A percentile compares a stretch with the other conserved stretches of the same genome.
Evolutionary conservation across 768 basidiomycete species (phyloP).

Genomic region (Amanita subjunquillea): DNA sequence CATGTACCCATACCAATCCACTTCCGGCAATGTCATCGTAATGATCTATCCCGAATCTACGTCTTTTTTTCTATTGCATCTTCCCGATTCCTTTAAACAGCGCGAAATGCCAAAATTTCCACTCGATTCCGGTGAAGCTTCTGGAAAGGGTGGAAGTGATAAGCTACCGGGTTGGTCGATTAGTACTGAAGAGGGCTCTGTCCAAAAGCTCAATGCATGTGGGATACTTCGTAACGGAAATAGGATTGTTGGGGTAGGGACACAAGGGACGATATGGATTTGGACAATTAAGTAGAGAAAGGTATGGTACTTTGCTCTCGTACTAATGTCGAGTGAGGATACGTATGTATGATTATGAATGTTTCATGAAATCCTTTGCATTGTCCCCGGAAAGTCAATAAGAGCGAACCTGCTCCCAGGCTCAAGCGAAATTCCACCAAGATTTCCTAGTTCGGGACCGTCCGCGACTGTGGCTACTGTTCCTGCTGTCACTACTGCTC

Average conservation of each 20-base stretch:
- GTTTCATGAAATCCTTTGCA: not conserved
- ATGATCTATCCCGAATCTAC: not conserved
- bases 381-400: not conserved
- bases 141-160: not conserved
- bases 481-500: not conserved
- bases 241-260: slow-evolving; percentile 29
- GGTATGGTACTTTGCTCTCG: not conserved
- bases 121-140: not conserved
- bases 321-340: not conserved
- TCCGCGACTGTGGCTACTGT: slow-evolving; percentile 2
- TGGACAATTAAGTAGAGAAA: slow-evolving; percentile 18
- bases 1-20: not conserved
- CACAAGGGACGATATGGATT: slow-evolving; percentile 28
- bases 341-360: not conserved
- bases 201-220: slow-evolving; percentile 25
- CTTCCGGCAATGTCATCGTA: not conserved
- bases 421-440: slow-evolving; percentile 5
- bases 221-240: slow-evolving; percentile 33
- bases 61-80: not conserved
- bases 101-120: not conserved
- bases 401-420: not conserved
- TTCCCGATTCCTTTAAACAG: not conserved
- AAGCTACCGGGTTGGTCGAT: not conserved
- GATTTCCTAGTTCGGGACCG: slow-evolving; percentile 3
- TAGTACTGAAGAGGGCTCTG: slow-evolving; percentile 8